A percentile compares a stretch with the other conserved stretches of the same genome.
phyloP scores from a whole-genome alignment of 2,329 filamentous ascomycete genomes.

The Myriosclerotinia scirpicola region DNA sequence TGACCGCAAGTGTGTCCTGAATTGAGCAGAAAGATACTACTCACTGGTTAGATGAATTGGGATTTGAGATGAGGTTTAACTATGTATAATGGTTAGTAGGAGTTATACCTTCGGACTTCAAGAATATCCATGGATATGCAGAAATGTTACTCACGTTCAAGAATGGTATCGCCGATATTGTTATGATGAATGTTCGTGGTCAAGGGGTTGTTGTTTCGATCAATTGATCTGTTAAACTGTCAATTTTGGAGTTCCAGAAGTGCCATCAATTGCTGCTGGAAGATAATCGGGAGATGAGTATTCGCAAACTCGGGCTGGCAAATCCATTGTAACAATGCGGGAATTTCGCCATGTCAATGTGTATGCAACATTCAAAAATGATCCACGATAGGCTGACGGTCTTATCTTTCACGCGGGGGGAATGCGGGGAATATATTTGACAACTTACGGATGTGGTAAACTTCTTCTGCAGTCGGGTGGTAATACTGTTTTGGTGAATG shows the following conservation, averaged over 20 bases:
- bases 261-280: too few relatives aligned
- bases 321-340: not conserved
- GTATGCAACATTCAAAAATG: not conserved
- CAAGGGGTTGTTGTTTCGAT: not conserved
- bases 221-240: not conserved
- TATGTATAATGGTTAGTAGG: not conserved
- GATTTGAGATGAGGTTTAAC: not conserved
- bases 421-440: not conserved
- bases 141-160: not conserved
- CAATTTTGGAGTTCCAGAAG: not conserved
- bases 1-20: not conserved
- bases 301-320: not conserved
- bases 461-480: too few relatives aligned
- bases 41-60: not conserved
- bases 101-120: not conserved
- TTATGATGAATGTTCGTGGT: not conserved
- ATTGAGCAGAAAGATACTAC: not conserved
- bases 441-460: constrained; percentile 1
- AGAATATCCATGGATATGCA: too few relatives aligned
- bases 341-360: not conserved
- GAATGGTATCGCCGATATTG: not conserved
- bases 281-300: not conserved
- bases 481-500: not conserved
- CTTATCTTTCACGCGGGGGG: not conserved
- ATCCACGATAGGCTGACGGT: not conserved